Evolutionary conservation across 2,329 filamentous ascomycete species (phyloP), one percentile per base, ranked within the genome.

Genomic region (Fusarium longipes): DNA sequence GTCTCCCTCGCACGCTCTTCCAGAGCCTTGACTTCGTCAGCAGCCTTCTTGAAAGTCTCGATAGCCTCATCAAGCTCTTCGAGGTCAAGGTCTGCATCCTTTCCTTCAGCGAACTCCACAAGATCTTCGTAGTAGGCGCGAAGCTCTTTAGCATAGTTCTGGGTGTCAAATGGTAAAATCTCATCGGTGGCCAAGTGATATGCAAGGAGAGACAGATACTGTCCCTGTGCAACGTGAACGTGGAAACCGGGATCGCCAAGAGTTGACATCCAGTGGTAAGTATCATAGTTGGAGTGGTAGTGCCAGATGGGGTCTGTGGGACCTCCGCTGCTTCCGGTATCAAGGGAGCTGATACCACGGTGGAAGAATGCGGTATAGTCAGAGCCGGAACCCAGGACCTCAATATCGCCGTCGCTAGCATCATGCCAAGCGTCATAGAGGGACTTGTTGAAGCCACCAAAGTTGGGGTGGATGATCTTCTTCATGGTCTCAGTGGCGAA

Each of bases 241-340:
- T 86, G 81, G 49, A 86, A 88, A 1, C 81, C 83, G 2, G 84
- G 84, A 68, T 97, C 93, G 6, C 92, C 92, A 68, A 88, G 93
- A 5, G 82, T 89, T 15, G 89, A 84, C 91, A 96, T 96, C 93
- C 93, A 96, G 72, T 90, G 82, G 74, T 92, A 94, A 32, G 86
- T 91, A 74, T 96, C 93, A 74, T 94, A 96, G 78, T 96, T 96
- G 64, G 87, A 87, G 76, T 96, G 92, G 73, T 96, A 96, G 67
- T 91, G 90, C 74, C 91, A 92, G 8, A 92, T 80, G 0, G 89
- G 81, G 38, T 87, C 84, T 0, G 76, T 74, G 0, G 73, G 52
- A 5, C 79, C 80, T 10, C 75, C 73, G 1, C 73, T 71, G 38
- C 88, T 87, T 4, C 86, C 84, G 20, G 90, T 80, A 63, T 91